Percentiles rank a stretch among this genome's conserved stretches.
These are phyloP conservation scores for Margaritispora aquatica DNA, from an alignment of 495 filamentous ascomycete genomes.

Conservation along the genomic window DNA sequence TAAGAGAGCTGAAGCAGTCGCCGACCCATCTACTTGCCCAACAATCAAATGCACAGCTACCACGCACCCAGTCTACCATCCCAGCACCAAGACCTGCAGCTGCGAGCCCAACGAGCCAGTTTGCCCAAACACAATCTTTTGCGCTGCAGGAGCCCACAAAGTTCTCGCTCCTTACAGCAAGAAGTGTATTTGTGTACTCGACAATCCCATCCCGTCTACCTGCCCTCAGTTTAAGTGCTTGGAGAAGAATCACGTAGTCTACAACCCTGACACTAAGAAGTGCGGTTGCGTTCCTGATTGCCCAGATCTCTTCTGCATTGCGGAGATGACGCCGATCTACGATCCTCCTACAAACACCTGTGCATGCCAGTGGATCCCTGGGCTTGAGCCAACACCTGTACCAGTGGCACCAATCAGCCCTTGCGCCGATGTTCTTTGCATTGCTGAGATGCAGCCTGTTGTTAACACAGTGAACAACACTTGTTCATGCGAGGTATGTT, in stretches of 20 bases:
- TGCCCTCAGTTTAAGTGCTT: constrained; percentile 3
- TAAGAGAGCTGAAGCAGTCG: neutral
- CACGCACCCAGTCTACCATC: neutral
- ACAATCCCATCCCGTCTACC: neutral
- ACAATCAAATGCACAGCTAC: constrained; percentile 6
- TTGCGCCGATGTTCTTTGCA: neutral
- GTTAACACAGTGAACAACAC: neutral
- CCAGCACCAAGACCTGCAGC: neutral
- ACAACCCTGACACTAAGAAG: constrained; percentile 1
- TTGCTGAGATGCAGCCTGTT: constrained; percentile 1
- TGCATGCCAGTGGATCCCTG: constrained; percentile 3
- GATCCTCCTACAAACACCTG: neutral
- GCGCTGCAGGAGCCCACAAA: neutral
- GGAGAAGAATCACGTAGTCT: neutral
- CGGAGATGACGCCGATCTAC: neutral
- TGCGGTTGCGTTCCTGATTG: constrained; percentile 2
- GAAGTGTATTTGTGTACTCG: neutral
- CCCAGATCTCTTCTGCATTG: constrained; percentile 4
- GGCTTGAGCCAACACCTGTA: neutral
- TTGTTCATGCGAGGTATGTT: neutral
- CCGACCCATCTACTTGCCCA: constrained; percentile 8
- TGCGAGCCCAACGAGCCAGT: constrained; percentile 1
- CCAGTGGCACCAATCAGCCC: neutral
- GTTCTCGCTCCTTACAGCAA: neutral
- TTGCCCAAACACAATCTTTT: neutral